A percentile compares a stretch with the other conserved stretches of the same genome.
Evolutionary conservation across 345 rosid species (phyloP).

Genomic region (Citrus sp.): DNA sequence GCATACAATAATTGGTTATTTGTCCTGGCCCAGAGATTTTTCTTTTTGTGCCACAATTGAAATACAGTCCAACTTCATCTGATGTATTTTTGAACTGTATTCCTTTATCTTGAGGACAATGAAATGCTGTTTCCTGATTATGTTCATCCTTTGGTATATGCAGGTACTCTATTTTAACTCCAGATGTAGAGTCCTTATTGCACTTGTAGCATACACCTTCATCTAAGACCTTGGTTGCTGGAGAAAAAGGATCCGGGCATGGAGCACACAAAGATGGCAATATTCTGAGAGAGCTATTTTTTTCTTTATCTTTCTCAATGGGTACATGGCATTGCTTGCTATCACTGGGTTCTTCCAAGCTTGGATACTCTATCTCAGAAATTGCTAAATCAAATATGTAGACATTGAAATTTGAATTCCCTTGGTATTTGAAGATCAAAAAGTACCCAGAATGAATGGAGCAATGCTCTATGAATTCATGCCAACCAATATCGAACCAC

Average conservation of each 20-base stretch:
- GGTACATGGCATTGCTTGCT: background rate
- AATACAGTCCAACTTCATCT: constrained; percentile 12
- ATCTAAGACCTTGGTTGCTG: background rate
- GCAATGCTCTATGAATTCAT: constrained; percentile 26
- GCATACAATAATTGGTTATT: constrained; percentile 25
- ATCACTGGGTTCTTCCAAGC: constrained; percentile 10
- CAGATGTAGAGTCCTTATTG: constrained; percentile 5
- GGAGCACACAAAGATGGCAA: background rate
- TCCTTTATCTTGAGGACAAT: constrained; percentile 16
- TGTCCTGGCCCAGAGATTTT: constrained; percentile 13
- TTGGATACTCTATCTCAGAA: constrained; percentile 37
- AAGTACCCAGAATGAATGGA: constrained; percentile 32
- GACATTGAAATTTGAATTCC: constrained; percentile 32
- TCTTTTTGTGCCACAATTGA: background rate
- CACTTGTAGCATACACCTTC: background rate
- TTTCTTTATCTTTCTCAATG: constrained; percentile 8
- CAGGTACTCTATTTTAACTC: background rate
- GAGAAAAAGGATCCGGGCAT: background rate
- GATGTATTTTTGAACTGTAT: constrained; percentile 5
- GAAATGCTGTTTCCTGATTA: constrained; percentile 5
- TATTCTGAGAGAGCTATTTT: background rate
- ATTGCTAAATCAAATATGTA: constrained; percentile 27
- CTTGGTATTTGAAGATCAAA: constrained; percentile 37
- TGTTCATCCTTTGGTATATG: background rate
- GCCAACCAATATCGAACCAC: constrained; percentile 42